These are phyloP conservation scores for Penicillium antarcticum DNA, from an alignment of 495 filamentous ascomycete genomes.

Conservation along the genomic window DNA sequence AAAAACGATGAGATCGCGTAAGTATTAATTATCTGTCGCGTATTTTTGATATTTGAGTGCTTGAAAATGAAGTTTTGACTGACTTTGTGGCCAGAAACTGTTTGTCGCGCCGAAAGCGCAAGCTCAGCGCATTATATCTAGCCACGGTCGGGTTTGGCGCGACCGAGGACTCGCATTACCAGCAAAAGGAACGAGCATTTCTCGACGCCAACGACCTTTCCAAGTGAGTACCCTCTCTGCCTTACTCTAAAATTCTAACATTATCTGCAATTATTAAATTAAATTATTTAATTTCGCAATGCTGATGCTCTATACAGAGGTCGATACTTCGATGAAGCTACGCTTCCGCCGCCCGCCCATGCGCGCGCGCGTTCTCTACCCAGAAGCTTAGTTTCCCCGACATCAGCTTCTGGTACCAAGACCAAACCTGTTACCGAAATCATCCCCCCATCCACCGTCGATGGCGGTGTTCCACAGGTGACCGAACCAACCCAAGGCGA, in stretches of 20 bases:
- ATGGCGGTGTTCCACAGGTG: conserved; percentile 19
- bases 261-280: conserved; percentile 10
- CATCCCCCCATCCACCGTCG: conserved; percentile 18
- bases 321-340: conserved; percentile 65
- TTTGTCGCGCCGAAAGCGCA: conserved; percentile 75
- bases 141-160: conserved; percentile 49
- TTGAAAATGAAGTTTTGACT: conserved; percentile 26
- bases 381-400: conserved; percentile 22
- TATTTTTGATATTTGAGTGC: conserved; percentile 10
- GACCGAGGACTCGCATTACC: conserved; percentile 54
- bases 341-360: conserved; percentile 59
- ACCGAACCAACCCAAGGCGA: conserved; percentile 18
- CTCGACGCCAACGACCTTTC: conserved; percentile 71
- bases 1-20: conserved; percentile 63
- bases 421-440: conserved; percentile 13
- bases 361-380: conserved; percentile 26
- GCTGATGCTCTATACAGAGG: conserved; percentile 53
- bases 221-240: conserved; percentile 56
- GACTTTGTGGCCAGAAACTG: conserved; percentile 58
- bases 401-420: conserved; percentile 15
- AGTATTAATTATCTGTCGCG: conserved; percentile 37
- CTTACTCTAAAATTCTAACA: conserved; percentile 10
- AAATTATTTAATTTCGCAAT: conserved; percentile 17
- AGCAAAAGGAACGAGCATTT: conserved; percentile 55
- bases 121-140: conserved; percentile 75